Evolutionary conservation across 2,329 filamentous ascomycete genomes (phyloP).

Genomic region (Aspergillus chevalieri): DNA sequence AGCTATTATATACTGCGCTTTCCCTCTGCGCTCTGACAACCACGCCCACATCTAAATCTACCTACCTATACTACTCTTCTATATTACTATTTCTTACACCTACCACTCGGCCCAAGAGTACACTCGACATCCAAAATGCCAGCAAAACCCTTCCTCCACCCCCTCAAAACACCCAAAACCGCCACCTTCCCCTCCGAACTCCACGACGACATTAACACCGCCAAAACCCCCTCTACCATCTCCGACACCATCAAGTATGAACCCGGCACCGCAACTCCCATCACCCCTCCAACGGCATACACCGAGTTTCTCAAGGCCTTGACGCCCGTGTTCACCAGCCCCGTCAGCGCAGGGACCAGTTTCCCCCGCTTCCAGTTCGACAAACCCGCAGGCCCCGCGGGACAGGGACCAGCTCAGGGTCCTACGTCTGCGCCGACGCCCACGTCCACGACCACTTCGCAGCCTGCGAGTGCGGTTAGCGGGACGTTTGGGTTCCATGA

Average conservation of each 20-base stretch:
- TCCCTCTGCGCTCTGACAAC: no score
- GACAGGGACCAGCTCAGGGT: no score
- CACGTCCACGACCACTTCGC: conserved; percentile 25
- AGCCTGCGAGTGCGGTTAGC: conserved; percentile 35
- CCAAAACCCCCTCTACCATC: conserved; percentile 37
- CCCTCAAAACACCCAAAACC: conserved; percentile 40
- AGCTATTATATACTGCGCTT: no score
- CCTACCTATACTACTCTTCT: background rate
- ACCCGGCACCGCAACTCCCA: conserved; percentile 65
- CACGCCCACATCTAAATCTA: no score
- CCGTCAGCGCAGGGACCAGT: conserved; percentile 53
- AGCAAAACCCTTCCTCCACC: conserved; percentile 34
- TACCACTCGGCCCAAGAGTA: background rate
- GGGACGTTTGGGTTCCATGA: conserved; percentile 49
- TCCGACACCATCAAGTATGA: conserved; percentile 64
- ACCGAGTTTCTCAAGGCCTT: conserved; percentile 87
- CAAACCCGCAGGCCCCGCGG: conserved; percentile 1
- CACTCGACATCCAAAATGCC: conserved; percentile 16
- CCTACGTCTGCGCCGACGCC: conserved; percentile 13
- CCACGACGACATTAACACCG: conserved; percentile 46
- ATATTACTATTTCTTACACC: background rate
- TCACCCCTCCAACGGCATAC: conserved; percentile 84
- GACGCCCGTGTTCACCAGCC: conserved; percentile 63
- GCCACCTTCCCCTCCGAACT: conserved; percentile 49
- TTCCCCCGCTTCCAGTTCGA: conserved; percentile 40